Conservation (phyloP, 2,329 filamentous ascomycete species). For the Mollisiaceae sp. region DNA sequence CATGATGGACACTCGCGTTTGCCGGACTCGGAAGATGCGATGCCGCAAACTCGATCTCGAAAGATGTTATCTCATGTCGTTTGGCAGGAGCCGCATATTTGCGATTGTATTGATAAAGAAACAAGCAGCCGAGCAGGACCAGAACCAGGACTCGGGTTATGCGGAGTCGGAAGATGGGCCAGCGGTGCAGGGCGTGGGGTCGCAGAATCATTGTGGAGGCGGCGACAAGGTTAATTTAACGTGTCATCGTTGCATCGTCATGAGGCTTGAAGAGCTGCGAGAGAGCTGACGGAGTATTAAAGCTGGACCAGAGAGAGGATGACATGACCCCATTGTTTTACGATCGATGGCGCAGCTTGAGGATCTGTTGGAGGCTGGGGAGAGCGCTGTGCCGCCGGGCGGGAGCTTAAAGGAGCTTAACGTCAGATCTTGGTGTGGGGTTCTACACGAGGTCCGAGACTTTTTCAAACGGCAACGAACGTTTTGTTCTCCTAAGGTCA, state of each 20-base stretch:
- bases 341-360: no score
- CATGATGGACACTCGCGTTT: background rate
- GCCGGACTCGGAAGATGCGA: background rate
- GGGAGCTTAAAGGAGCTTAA: no score
- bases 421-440: no score
- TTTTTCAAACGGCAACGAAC: no score
- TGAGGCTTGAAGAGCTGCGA: background rate
- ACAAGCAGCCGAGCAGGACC: slow-evolving; percentile 1
- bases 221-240: background rate
- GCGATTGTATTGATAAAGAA: background rate
- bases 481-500: no score
- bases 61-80: slow-evolving; percentile 24
- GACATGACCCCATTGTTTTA: no score
- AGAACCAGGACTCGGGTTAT: slow-evolving; percentile 1
- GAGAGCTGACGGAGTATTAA: background rate
- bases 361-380: no score
- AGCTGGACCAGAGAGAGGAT: background rate
- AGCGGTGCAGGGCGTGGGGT: slow-evolving; percentile 4
- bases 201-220: slow-evolving; percentile 7
- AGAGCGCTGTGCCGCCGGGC: no score
- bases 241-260: background rate
- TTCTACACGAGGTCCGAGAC: no score
- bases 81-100: background rate
- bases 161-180: slow-evolving; percentile 8
- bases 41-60: slow-evolving; percentile 25